Conservation (phyloP, 192 early-diverging fungal genomes). For the Chytriomyces sp. region DNA sequence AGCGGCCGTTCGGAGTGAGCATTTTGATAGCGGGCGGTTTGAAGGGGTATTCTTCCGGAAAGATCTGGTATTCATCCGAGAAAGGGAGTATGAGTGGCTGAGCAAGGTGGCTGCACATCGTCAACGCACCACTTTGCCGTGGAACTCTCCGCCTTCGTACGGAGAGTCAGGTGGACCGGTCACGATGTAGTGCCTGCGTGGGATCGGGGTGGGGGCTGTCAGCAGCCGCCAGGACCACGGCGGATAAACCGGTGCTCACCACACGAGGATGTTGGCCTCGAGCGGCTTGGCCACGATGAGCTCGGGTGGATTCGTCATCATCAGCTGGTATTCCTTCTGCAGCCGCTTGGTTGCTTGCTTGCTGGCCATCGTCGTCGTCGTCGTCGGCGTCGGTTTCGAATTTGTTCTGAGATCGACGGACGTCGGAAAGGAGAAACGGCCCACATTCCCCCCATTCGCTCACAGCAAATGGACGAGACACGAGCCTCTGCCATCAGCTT, state of each 20-base stretch:
- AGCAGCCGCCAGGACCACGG: neutral
- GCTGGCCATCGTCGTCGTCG: slow-evolving; percentile 42
- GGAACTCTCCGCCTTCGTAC: slow-evolving; percentile 88
- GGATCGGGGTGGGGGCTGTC: neutral
- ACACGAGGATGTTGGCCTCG: slow-evolving; percentile 95
- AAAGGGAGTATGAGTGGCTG: slow-evolving; percentile 59
- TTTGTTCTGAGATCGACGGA: no score
- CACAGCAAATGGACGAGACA: neutral
- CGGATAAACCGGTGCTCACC: slow-evolving; percentile 52
- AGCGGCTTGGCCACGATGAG: slow-evolving; percentile 90
- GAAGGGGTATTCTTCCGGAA: slow-evolving; percentile 32
- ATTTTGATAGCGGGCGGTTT: slow-evolving; percentile 57
- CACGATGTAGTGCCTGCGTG: slow-evolving; percentile 89
- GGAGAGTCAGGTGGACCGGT: slow-evolving; percentile 94
- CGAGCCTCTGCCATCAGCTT: neutral
- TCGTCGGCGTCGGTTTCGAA: neutral
- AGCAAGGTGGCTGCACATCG: slow-evolving; percentile 76
- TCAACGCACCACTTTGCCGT: slow-evolving; percentile 71
- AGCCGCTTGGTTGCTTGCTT: slow-evolving; percentile 52
- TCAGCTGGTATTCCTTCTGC: slow-evolving; percentile 53
- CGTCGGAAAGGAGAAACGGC: neutral
- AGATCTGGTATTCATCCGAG: neutral
- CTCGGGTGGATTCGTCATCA: slow-evolving; percentile 68
- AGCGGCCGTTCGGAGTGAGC: slow-evolving; percentile 73
- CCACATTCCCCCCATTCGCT: neutral